Evolutionary conservation across 2,329 filamentous ascomycete species (phyloP).

Genomic region (Cryphonectria parasitica): DNA sequence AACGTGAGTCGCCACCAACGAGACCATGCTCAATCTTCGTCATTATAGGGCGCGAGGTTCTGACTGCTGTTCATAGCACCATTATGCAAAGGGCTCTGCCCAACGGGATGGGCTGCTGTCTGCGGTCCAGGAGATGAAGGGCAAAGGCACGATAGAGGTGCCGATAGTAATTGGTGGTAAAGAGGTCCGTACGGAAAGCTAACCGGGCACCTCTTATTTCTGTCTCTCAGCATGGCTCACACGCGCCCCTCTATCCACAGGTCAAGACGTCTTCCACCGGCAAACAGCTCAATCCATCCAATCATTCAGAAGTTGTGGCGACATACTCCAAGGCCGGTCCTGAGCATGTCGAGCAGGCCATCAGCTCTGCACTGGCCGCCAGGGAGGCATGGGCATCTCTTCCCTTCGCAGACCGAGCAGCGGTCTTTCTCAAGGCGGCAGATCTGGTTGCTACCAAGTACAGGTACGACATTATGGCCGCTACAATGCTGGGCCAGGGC

Average conservation of each 20-base stretch:
- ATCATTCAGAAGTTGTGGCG: slow-evolving; percentile 76
- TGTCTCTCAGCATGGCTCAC: slow-evolving; percentile 4
- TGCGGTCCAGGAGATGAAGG: slow-evolving; percentile 72
- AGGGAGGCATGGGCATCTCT: slow-evolving; percentile 84
- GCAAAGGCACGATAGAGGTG: slow-evolving; percentile 72
- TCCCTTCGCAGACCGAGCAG: slow-evolving; percentile 87
- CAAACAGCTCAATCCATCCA: slow-evolving; percentile 80
- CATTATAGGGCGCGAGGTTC: background rate
- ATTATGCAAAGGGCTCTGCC: slow-evolving; percentile 82
- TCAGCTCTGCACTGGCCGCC: slow-evolving; percentile 82
- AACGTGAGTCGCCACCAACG: slow-evolving; percentile 66
- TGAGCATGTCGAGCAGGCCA: slow-evolving; percentile 76
- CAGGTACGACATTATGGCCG: slow-evolving; percentile 93
- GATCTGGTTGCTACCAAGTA: slow-evolving; percentile 92
- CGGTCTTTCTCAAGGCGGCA: slow-evolving; percentile 94
- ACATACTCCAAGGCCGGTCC: slow-evolving; percentile 82
- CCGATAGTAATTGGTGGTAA: slow-evolving; percentile 85
- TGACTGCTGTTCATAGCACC: slow-evolving; percentile 62
- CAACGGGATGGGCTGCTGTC: slow-evolving; percentile 77
- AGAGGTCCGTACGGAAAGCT: slow-evolving; percentile 56
- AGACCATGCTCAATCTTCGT: slow-evolving; percentile 5
- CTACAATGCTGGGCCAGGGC: slow-evolving; percentile 94
- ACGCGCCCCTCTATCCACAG: slow-evolving; percentile 44
- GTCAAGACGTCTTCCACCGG: slow-evolving; percentile 68
- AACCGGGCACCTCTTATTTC: background rate